Evolutionary conservation across 1,284 basidiomycete species (phyloP).

Genomic region (Boletus mariae): DNA sequence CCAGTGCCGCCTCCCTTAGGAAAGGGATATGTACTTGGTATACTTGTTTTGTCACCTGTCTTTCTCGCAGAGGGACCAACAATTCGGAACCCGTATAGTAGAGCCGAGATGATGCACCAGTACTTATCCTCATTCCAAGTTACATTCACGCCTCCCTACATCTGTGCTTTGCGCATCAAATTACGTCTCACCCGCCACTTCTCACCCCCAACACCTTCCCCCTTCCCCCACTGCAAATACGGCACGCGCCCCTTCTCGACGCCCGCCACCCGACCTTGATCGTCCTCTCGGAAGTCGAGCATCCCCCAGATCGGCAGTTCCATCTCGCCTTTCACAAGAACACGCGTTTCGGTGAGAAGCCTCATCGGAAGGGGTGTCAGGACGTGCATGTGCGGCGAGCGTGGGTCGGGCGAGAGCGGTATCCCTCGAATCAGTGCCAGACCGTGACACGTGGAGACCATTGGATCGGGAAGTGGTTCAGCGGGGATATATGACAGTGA

Average conservation of each 20-base stretch:
- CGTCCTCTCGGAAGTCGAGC: slow-evolving; percentile 63
- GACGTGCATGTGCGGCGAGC: slow-evolving; percentile 52
- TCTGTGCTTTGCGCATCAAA: slow-evolving; percentile 80
- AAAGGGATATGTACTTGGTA: too few relatives aligned
- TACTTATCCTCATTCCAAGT: too few relatives aligned
- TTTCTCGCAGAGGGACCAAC: too few relatives aligned
- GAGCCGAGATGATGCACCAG: too few relatives aligned
- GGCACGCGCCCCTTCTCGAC: slow-evolving; percentile 65
- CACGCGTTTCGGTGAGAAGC: slow-evolving; percentile 39
- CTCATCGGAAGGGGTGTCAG: slow-evolving; percentile 66
- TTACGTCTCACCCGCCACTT: slow-evolving; percentile 78
- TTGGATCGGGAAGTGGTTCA: slow-evolving; percentile 48
- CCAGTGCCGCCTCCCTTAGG: too few relatives aligned
- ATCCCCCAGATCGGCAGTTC: slow-evolving; percentile 87
- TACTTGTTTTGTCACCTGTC: too few relatives aligned
- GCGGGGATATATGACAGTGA: slow-evolving; percentile 57
- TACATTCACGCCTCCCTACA: slow-evolving; percentile 34
- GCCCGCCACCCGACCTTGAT: slow-evolving; percentile 48
- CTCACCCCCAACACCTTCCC: slow-evolving; percentile 64
- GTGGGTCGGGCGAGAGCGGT: slow-evolving; percentile 15
- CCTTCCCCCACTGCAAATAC: slow-evolving; percentile 77
- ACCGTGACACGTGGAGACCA: slow-evolving; percentile 60
- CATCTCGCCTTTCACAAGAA: slow-evolving; percentile 81
- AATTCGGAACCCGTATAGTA: too few relatives aligned
- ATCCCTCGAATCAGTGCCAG: slow-evolving; percentile 69